Conservation (phyloP, 768 basidiomycete species). For the Boletus huronensis region DNA sequence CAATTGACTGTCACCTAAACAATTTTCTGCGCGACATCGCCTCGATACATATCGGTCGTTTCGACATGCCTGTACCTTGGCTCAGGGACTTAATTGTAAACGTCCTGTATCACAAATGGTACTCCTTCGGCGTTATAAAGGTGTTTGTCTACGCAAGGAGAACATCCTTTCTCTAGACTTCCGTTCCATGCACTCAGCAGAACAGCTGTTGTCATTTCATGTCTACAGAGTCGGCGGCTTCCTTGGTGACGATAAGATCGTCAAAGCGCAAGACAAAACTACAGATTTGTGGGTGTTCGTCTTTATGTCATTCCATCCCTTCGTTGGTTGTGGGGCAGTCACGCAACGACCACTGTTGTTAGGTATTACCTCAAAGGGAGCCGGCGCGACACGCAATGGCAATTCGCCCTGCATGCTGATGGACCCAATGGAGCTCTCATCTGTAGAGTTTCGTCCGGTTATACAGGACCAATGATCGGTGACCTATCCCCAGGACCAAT, state of each 20-base stretch:
- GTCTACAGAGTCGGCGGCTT: constrained; percentile 25
- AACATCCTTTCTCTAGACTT: not conserved
- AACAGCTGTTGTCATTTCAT: constrained; percentile 19
- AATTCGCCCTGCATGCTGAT: constrained; percentile 17
- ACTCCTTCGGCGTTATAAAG: not conserved
- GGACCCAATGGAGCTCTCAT: constrained; percentile 18
- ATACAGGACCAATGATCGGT: constrained; percentile 12
- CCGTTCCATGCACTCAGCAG: constrained; percentile 1
- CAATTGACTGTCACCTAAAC: not conserved
- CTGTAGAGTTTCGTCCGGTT: constrained; percentile 21
- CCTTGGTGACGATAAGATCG: constrained; percentile 23
- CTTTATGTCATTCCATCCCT: not conserved
- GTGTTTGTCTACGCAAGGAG: not conserved
- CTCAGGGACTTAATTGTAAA: not conserved
- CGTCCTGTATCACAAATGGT: not conserved
- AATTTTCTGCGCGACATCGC: not conserved
- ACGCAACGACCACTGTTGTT: not conserved
- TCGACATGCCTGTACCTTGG: not conserved
- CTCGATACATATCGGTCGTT: not conserved
- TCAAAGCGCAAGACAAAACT: constrained; percentile 25
- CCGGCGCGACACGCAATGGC: constrained; percentile 18
- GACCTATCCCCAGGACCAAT: constrained; percentile 4
- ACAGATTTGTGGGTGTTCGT: constrained; percentile 17
- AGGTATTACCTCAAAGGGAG: constrained; percentile 25
- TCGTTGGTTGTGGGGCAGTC: not conserved